These are phyloP conservation scores for Silene noctiflora DNA, from an alignment of 179 eudicot genomes.

Conservation along the genomic window DNA sequence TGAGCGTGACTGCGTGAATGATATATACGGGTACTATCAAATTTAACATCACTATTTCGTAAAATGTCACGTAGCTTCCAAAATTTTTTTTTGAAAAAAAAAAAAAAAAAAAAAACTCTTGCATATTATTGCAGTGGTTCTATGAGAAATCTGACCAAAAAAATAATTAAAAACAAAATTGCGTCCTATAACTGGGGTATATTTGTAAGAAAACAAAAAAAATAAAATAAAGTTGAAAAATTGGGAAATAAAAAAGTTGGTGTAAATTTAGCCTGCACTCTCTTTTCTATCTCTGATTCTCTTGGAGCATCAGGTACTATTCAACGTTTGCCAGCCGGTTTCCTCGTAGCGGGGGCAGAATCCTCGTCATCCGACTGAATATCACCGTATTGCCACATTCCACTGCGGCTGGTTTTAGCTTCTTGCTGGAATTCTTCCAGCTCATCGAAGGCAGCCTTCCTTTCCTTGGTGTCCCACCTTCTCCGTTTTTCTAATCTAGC, in stretches of 20 bases:
- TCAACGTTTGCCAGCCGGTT: constrained; percentile 66
- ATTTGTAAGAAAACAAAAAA: neutral
- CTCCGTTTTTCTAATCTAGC: constrained; percentile 71
- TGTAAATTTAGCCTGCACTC: constrained; percentile 20
- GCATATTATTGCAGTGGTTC: constrained; percentile 14
- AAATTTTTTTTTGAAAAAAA: no score
- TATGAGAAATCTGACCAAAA: neutral
- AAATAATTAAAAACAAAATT: neutral
- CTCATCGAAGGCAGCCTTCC: constrained; percentile 49
- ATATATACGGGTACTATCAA: no score
- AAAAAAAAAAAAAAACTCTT: neutral
- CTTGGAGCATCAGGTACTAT: neutral
- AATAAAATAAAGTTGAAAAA: constrained; percentile 21
- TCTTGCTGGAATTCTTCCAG: constrained; percentile 63
- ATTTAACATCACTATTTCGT: no score
- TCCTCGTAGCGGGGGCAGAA: constrained; percentile 50
- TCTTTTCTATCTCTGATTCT: constrained; percentile 15
- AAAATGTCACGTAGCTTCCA: no score
- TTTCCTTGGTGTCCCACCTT: constrained; percentile 59
- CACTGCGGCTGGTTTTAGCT: constrained; percentile 51
- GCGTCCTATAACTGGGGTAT: constrained; percentile 14
- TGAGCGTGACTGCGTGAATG: no score
- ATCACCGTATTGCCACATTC: constrained; percentile 79
- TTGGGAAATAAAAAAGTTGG: constrained; percentile 19
- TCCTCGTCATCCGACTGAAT: constrained; percentile 80